Percentiles rank a stretch among this genome's conserved stretches.
phyloP scores from a whole-genome alignment of 768 basidiomycete species.

The Agaricus sinodeliciosus region DNA sequence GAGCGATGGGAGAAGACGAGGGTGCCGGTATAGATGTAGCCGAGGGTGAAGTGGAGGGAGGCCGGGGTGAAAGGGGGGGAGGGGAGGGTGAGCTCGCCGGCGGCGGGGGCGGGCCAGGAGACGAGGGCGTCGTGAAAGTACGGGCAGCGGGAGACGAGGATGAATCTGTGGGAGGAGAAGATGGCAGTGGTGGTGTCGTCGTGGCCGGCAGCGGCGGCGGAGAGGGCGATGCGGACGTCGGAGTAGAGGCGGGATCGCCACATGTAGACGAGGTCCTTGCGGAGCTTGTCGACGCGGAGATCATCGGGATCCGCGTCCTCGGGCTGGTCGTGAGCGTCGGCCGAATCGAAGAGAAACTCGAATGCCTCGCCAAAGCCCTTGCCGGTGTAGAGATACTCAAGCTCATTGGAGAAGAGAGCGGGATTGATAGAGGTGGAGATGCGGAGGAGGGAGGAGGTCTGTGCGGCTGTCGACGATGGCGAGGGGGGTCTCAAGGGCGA shows the following conservation, averaged over 20 bases:
- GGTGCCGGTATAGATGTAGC: constrained; percentile 93
- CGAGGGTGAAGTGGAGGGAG: constrained; percentile 88
- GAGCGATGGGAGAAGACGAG: constrained; percentile 88
- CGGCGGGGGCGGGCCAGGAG: constrained; percentile 39
- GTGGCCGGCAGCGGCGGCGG: constrained; percentile 49
- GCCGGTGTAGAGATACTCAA: constrained; percentile 94
- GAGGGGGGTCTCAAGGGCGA: constrained; percentile 38
- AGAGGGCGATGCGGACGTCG: constrained; percentile 79
- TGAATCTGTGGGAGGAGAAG: constrained; percentile 90
- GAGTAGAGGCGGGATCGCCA: constrained; percentile 94
- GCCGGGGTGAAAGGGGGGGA: constrained; percentile 95
- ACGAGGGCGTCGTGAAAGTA: constrained; percentile 85
- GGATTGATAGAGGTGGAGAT: constrained; percentile 67
- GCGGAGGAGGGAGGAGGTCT: constrained; percentile 44
- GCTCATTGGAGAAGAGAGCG: constrained; percentile 79
- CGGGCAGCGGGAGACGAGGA: constrained; percentile 81
- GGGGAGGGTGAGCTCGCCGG: constrained; percentile 57
- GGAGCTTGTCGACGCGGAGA: constrained; percentile 72
- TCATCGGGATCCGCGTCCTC: constrained; percentile 31
- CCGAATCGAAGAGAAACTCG: constrained; percentile 78
- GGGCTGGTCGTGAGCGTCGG: constrained; percentile 42
- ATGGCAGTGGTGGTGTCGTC: constrained; percentile 72
- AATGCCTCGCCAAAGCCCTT: constrained; percentile 85
- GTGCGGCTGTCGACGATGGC: constrained; percentile 37
- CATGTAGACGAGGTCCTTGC: constrained; percentile 94